phyloP scores from a whole-genome alignment of 306 rosid species.

The Quercus bicolor region DNA sequence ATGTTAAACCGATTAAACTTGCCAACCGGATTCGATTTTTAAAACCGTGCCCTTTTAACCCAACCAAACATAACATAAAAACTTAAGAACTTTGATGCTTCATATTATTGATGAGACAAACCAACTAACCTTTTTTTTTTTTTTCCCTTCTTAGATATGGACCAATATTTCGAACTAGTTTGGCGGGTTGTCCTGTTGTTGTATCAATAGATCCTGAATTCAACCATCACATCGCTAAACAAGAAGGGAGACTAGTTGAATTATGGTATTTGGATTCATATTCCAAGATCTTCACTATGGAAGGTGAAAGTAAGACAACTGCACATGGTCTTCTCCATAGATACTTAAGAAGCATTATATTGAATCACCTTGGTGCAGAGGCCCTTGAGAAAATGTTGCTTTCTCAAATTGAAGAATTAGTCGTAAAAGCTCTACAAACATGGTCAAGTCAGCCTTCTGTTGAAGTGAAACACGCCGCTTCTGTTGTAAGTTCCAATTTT shows the following conservation, averaged over 20 bases:
- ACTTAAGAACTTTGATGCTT: too few relatives aligned
- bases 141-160: slow-evolving; percentile 31
- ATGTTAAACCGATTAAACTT: too few relatives aligned
- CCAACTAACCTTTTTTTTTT: neutral
- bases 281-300: slow-evolving; percentile 17
- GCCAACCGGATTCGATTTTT: too few relatives aligned
- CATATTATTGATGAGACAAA: too few relatives aligned
- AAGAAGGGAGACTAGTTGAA: slow-evolving; percentile 43
- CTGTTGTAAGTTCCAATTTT: slow-evolving; percentile 17
- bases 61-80: too few relatives aligned
- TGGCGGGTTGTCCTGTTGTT: slow-evolving; percentile 22
- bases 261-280: slow-evolving; percentile 31
- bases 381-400: slow-evolving; percentile 29
- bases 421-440: slow-evolving; percentile 4
- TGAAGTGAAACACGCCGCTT: slow-evolving; percentile 33
- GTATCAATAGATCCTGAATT: slow-evolving; percentile 33
- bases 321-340: slow-evolving; percentile 26
- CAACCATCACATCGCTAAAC: slow-evolving; percentile 15
- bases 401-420: slow-evolving; percentile 20
- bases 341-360: slow-evolving; percentile 25
- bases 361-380: slow-evolving; percentile 36
- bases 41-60: too few relatives aligned
- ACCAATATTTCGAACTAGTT: slow-evolving; percentile 31
- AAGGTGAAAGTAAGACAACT: slow-evolving; percentile 18
- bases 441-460: slow-evolving; percentile 37